Evolutionary conservation across 371 early-diverging fungal species (phyloP), one percentile per base, ranked within the genome.

Genomic region (Mortierella sp.): DNA sequence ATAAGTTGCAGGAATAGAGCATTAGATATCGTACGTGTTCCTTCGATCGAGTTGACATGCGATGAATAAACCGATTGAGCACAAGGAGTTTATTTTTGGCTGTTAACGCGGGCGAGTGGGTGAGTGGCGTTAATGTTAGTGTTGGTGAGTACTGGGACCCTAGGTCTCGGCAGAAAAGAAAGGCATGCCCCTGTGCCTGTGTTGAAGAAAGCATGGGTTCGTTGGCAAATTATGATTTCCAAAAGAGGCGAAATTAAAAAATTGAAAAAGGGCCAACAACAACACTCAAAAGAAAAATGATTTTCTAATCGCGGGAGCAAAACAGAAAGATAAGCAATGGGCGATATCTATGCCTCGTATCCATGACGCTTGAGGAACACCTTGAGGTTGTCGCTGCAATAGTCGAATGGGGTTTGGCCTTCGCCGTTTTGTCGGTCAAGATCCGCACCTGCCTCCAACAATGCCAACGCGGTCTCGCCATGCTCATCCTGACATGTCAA

Each of bases 401-500:
- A 84, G 42, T 89, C 90, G 16, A 91, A 78, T 2, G 93, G 91
- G 0, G 90, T 83, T 75, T 90, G 83, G 0, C 89, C 89, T 16
- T 89, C 88, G 1, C 73, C 72, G 78, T 93, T 93, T 19, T 89
- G 74, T 26, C 83, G 80, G 74, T 92, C 91, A 19, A 85, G 54
- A 78, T 92, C 89, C 28, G 88, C 93, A 45, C 90, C 89, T 28
- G 88, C 74, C 75, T 92, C 86, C 26, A 93, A 80, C 55, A 93
- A 77, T 7, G 82, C 77, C 5, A 88, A 34, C 10, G 91, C 92
- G 14, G 91, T 90, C 71, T 91, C 92, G 3, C 92, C 92, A 52
- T 91, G 92, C n/a, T 90, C 91, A 70, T 93, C 94, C 70, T 93
- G 93, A 72, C 93, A 92, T 6, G 94, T 93, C 72, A 92, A 60